Conservation (phyloP, 495 filamentous ascomycete genomes). For the Penicillium cinerascens region DNA sequence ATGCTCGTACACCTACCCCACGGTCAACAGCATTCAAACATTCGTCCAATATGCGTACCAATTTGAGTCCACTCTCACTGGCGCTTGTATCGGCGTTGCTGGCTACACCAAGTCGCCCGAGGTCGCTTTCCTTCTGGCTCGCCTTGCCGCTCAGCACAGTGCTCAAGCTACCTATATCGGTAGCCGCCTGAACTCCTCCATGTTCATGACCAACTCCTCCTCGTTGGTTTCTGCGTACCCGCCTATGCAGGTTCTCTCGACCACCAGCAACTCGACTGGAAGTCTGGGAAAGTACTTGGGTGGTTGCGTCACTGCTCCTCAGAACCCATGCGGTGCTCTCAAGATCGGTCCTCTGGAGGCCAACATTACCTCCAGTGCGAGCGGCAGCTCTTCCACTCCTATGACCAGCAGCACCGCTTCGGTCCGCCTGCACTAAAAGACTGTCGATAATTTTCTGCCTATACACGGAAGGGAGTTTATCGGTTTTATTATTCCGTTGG, state of each 20-base stretch:
- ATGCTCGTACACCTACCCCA: constrained; percentile 26
- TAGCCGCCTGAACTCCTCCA: constrained; percentile 15
- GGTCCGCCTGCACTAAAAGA: background rate
- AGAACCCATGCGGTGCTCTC: constrained; percentile 20
- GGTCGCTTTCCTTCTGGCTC: constrained; percentile 32
- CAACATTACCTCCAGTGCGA: constrained; percentile 16
- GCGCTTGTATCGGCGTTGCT: constrained; percentile 29
- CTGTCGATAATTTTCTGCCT: background rate
- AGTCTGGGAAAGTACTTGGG: constrained; percentile 27
- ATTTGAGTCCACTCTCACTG: constrained; percentile 24
- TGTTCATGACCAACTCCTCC: constrained; percentile 26
- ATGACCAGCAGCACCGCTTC: background rate
- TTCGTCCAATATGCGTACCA: constrained; percentile 21
- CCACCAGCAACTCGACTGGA: constrained; percentile 19
- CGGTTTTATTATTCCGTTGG: background rate
- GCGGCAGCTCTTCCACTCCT: constrained; percentile 2
- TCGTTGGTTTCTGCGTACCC: constrained; percentile 25
- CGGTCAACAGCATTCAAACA: constrained; percentile 10
- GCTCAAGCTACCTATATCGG: constrained; percentile 25
- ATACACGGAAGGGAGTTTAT: background rate
- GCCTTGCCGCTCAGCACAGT: constrained; percentile 31
- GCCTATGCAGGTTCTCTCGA: constrained; percentile 22
- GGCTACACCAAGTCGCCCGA: constrained; percentile 34
- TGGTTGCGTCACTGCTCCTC: constrained; percentile 24
- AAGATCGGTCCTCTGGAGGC: constrained; percentile 23